A percentile compares a stretch with the other conserved stretches of the same genome.
phyloP scores from a whole-genome alignment of 352 stramenopile genomes.

The Phytophthora ramorum region DNA sequence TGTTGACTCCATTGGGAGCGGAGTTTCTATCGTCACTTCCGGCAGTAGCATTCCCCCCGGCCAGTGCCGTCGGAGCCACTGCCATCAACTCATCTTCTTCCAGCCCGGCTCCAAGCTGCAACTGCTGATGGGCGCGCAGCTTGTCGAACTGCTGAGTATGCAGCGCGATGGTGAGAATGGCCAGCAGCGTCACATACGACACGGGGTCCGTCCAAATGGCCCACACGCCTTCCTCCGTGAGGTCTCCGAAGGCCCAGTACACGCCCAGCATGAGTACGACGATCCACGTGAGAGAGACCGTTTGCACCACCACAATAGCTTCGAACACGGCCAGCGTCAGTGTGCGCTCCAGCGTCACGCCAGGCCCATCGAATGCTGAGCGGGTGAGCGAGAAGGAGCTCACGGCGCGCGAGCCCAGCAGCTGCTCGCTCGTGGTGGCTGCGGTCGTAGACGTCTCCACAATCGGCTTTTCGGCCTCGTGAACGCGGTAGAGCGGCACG shows the following conservation, averaged over 20 bases:
- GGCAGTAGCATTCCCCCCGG: conserved; percentile 5
- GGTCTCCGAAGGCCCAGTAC: conserved; percentile 57
- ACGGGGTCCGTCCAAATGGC: conserved; percentile 38
- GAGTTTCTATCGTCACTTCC: conserved; percentile 5
- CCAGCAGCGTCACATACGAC: conserved; percentile 36
- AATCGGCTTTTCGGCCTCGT: not conserved
- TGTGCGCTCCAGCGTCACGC: conserved; percentile 61
- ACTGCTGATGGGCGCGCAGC: conserved; percentile 65
- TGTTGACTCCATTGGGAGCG: conserved; percentile 25
- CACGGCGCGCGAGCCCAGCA: conserved; percentile 23
- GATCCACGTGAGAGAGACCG: conserved; percentile 54
- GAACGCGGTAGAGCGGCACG: conserved; percentile 50
- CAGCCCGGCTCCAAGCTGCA: conserved; percentile 65
- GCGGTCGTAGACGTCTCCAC: conserved; percentile 1
- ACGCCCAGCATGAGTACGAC: conserved; percentile 51
- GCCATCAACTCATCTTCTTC: conserved; percentile 52
- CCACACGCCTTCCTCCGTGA: conserved; percentile 44
- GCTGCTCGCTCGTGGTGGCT: conserved; percentile 21
- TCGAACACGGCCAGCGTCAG: conserved; percentile 67
- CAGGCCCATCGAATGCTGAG: conserved; percentile 44
- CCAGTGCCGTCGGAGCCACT: conserved; percentile 26
- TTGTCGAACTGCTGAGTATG: conserved; percentile 75
- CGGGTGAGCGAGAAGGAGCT: conserved; percentile 68
- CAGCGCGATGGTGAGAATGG: conserved; percentile 54
- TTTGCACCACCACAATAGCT: conserved; percentile 68